phyloP scores from a whole-genome alignment of 768 basidiomycete genomes.

The Kwoniella sp. region DNA sequence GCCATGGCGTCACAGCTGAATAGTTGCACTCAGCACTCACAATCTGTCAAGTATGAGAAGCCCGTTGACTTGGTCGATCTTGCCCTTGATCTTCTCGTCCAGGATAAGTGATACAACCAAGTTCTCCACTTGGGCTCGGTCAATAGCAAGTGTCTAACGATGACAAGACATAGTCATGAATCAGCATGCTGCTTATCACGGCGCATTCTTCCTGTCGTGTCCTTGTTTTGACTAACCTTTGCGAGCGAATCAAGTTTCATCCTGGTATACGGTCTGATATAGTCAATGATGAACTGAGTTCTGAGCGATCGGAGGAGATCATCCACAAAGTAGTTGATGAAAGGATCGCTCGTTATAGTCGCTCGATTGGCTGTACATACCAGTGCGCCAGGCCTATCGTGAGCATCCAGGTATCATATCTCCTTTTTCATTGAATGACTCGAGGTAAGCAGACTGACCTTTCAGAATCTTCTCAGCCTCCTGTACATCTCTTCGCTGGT shows the following conservation, averaged over 20 bases:
- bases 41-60: conserved; percentile 85
- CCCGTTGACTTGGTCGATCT: conserved; percentile 95
- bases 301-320: conserved; percentile 90
- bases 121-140: conserved; percentile 86
- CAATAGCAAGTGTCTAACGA: conserved; percentile 89
- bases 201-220: neutral
- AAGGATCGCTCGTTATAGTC: conserved; percentile 94
- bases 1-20: neutral
- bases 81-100: conserved; percentile 94
- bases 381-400: too few species aligned
- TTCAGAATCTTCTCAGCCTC: conserved; percentile 93
- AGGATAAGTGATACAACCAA: conserved; percentile 89
- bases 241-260: conserved; percentile 91
- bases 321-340: conserved; percentile 94
- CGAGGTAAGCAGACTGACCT: conserved; percentile 64
- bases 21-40: conserved; percentile 49
- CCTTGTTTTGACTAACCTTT: conserved; percentile 62
- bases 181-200: neutral
- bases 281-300: conserved; percentile 94
- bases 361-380: conserved; percentile 86
- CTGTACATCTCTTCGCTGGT: conserved; percentile 94
- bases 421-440: too few species aligned
- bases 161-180: neutral
- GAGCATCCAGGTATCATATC: too few species aligned
- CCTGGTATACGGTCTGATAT: conserved; percentile 96